Conservation (phyloP, 2,329 filamentous ascomycete genomes). For the Escovopsis sp. region DNA sequence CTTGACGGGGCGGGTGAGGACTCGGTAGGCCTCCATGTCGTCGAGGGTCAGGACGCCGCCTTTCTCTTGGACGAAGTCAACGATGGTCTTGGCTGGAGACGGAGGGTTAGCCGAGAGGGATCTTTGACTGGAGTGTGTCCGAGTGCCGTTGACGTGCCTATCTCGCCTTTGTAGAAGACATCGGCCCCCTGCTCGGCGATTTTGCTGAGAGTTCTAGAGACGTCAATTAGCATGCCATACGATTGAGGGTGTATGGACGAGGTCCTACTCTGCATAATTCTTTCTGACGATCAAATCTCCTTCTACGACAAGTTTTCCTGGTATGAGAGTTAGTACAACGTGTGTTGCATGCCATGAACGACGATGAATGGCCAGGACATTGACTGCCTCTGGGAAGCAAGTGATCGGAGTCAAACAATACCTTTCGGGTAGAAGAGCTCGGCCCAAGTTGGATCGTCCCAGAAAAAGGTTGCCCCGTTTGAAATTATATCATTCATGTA, state of each 20-base stretch:
- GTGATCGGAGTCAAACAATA: slow-evolving; percentile 6
- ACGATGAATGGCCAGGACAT: too few species aligned
- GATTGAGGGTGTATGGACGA: neutral
- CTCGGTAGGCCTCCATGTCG: slow-evolving; percentile 60
- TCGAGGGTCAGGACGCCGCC: slow-evolving; percentile 79
- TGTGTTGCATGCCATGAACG: too few species aligned
- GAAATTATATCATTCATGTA: slow-evolving; percentile 48
- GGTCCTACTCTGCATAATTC: slow-evolving; percentile 50
- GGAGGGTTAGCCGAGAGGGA: slow-evolving; percentile 9
- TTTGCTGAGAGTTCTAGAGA: slow-evolving; percentile 47
- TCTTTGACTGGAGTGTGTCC: neutral
- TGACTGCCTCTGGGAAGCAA: too few species aligned
- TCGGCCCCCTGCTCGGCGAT: slow-evolving; percentile 61
- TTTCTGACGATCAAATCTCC: slow-evolving; percentile 63
- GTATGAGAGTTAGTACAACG: neutral
- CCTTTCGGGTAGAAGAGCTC: slow-evolving; percentile 77
- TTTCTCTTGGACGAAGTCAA: slow-evolving; percentile 48
- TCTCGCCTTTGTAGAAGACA: slow-evolving; percentile 58
- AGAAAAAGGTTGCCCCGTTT: slow-evolving; percentile 43
- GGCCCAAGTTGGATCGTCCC: slow-evolving; percentile 65
- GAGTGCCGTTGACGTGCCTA: slow-evolving; percentile 25
- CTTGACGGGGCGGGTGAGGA: slow-evolving; percentile 49
- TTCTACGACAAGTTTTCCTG: slow-evolving; percentile 8
- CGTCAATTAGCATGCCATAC: slow-evolving; percentile 2
- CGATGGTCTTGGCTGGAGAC: slow-evolving; percentile 50